Evolutionary conservation across 768 basidiomycete genomes (phyloP).

Genomic region (Infundibulicybe gibba): DNA sequence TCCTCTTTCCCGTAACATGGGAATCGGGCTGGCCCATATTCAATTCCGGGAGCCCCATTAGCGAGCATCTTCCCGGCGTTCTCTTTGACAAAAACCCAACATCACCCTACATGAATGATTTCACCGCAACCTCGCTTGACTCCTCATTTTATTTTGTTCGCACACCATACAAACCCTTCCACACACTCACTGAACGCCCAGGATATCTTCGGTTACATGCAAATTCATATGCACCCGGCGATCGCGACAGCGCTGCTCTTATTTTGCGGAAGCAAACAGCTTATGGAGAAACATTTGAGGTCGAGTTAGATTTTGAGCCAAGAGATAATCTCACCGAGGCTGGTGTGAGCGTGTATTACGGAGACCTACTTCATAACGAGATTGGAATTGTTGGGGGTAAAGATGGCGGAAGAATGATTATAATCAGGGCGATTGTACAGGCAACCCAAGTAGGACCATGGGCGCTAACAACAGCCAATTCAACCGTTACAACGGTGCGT

Average conservation of each 20-base stretch:
- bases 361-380: constrained; percentile 33
- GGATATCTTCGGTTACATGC: constrained; percentile 26
- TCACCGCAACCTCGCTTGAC: constrained; percentile 22
- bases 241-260: constrained; percentile 32
- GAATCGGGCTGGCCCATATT: constrained; percentile 34
- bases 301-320: constrained; percentile 26
- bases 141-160: constrained; percentile 32
- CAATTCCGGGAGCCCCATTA: constrained; percentile 26
- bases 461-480: constrained; percentile 25
- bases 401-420: constrained; percentile 16
- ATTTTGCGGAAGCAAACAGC: constrained; percentile 33
- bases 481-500: constrained; percentile 24
- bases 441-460: constrained; percentile 31
- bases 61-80: constrained; percentile 22
- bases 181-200: constrained; percentile 22
- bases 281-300: constrained; percentile 34
- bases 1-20: constrained; percentile 36
- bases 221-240: constrained; percentile 33
- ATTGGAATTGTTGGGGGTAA: constrained; percentile 26
- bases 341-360: constrained; percentile 31
- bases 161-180: constrained; percentile 34
- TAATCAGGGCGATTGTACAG: constrained; percentile 23
- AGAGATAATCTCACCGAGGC: constrained; percentile 29
- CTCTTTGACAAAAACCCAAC: constrained; percentile 23
- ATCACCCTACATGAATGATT: constrained; percentile 21